Base-by-base conservation (phyloP, 176 grass and related monocot genomes). In the Ensete glaucum region DNA sequence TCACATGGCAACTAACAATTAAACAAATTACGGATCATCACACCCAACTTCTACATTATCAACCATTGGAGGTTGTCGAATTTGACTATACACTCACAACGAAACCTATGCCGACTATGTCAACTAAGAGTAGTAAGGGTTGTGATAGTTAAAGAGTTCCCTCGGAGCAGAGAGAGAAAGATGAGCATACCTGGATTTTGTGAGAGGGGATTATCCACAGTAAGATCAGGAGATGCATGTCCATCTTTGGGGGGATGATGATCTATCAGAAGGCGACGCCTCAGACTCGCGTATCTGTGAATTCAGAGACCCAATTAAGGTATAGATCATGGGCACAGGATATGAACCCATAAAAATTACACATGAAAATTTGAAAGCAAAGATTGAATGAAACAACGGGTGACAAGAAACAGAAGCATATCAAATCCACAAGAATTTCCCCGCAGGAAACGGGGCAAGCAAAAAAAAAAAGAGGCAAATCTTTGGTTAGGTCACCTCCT, bases 151-250 rank as follows among this genome's bases (percentile, higher is more conserved):
- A 54, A n/a, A 9, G 26, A 57, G 20, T 54, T 73, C 20, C 71
- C 22, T 9, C 5, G 51, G 51, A 51, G 67, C 4, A 2, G 8
- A 70, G 67, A 0, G 50, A 16, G 51, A 20, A 70, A 50, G 34
- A 76, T 56, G 23, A 81, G 55, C 19, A 66, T 89, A 99, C 96
- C 96, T 82, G 96, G 96, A 65, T 91, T 95, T 74, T 94, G 96
- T 48, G 96, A 99, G 12, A 99, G 88, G 23, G 96, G 96, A 79
- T 99, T 95, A 71, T 99, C 96, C 62, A 99, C 82, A 21, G 77
- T 54, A 9, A 84, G 86, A 81, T 78, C 86, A 53, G 88, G 76
- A 75, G 86, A 82, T 77, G 78, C 73, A n/a, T 78, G 53, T 77
- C 90, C 90, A 53, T 94, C 88, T 78, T 87, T 91, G 9, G 84